Base-by-base conservation (phyloP, 2,329 filamentous ascomycete genomes). In the Geosmithia flava region DNA sequence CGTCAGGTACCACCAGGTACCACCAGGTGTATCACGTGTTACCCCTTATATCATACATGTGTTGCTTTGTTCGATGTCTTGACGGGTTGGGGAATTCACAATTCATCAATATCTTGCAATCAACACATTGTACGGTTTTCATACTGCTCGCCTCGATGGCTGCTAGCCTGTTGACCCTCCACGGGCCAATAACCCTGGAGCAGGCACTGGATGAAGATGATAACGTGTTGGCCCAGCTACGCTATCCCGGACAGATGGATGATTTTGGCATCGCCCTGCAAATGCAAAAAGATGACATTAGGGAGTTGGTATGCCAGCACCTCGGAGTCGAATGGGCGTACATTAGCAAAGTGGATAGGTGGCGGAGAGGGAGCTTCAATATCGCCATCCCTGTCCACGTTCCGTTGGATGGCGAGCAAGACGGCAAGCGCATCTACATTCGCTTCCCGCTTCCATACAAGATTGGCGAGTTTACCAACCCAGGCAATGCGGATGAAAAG, bases 401-500 rank as follows among this genome's bases (percentile, higher is more conserved):
- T 19, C 39, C 39, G 15, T n/a, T n/a, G n/a, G n/a, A n/a, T n/a
- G 11, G 4, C 39, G 39, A 39, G 4, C 23, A 27, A 8, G 8
- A 27, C 23, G 8, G 4, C 23, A 40, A 40, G 39, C 15, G 11
- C 15, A 19, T 65, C 16, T 56, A 60, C 7, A 49, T 62, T 20
- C 54, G 59, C 37, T 56, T 58, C 37, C 58, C 62, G 43, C 51
- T 65, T 52, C 59, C 60, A 30, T 59, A 60, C 47, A 64, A 62
- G 46, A 53, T 68, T n/a, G 68, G 66, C 19, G 68, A 71, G 49
- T 47, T 48, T 6, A 49, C 44, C 13, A 55, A 61, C 47, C 64
- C 65, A 10, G 68, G 67, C 13, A 69, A 62, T 41, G 59, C 62
- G n/a, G 63, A 72, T 33, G 68, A 72, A 55, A 72, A 72, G 56